Conservation (phyloP, 176 grass and related monocot species). For the Carex parvula region DNA sequence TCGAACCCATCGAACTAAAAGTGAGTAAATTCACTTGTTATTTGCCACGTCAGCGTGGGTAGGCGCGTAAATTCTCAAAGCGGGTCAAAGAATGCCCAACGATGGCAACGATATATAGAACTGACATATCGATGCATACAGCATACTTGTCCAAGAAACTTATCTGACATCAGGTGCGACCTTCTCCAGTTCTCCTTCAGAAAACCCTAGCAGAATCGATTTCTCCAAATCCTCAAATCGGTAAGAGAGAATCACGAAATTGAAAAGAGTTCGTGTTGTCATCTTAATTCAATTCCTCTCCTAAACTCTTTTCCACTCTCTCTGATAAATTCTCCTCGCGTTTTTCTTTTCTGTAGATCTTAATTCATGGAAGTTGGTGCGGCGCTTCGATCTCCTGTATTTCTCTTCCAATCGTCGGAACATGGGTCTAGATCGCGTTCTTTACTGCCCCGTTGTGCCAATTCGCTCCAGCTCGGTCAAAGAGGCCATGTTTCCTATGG, state of each 20-base stretch:
- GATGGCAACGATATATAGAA: neutral
- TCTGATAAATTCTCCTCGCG: neutral
- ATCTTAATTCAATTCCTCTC: neutral
- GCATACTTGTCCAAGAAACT: neutral
- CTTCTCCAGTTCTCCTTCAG: neutral
- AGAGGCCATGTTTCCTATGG: slow-evolving; percentile 30
- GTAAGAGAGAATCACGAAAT: neutral
- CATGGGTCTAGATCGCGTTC: slow-evolving; percentile 15
- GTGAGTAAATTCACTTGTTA: too few species aligned
- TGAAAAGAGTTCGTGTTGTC: neutral
- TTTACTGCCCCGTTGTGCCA: slow-evolving; percentile 4
- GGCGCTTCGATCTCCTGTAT: slow-evolving; percentile 54
- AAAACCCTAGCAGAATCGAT: slow-evolving; percentile 17
- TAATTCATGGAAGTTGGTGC: slow-evolving; percentile 43
- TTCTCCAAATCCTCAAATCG: slow-evolving; percentile 10
- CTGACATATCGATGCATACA: neutral
- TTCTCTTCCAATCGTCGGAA: slow-evolving; percentile 33
- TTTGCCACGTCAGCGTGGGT: neutral
- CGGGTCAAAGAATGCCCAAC: neutral
- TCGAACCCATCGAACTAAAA: too few species aligned
- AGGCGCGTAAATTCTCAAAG: neutral
- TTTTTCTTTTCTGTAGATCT: neutral
- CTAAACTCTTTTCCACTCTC: neutral
- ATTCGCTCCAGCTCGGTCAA: slow-evolving; percentile 34
- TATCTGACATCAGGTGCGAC: neutral